Evolutionary conservation across 106 monocot species (phyloP), one percentile per base, ranked within the genome.

Genomic region (Allium sativum): DNA sequence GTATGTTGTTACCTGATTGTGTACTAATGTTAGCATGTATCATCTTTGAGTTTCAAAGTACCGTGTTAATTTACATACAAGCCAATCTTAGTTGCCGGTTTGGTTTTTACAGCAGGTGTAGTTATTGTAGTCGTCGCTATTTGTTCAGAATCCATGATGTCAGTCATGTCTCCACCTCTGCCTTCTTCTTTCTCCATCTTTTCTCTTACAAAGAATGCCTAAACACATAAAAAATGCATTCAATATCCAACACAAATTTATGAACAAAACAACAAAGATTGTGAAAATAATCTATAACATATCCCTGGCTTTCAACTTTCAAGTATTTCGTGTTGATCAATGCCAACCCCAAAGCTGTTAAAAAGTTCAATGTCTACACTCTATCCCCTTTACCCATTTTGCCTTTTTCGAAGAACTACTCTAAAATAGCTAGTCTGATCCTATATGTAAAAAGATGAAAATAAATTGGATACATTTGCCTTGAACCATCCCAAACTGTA

Each of bases 11-110:
- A 96, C 96, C 87, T 84, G 51, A 59, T 52, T 15, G 68, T 78
- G 67, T 91, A 96, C 96, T 90, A 96, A 44, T 91, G 84, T 65
- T 96, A 96, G 57, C 87, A 90, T 48, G 96, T 87, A n/a, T 51
- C 50, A 74, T 87, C 96, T 77, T 87, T 96, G n/a, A n/a, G n/a
- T n/a, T n/a, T n/a, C n/a, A n/a, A n/a, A n/a, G n/a, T n/a, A n/a
- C n/a, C n/a, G n/a, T n/a, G n/a, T n/a, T n/a, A n/a, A n/a, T n/a
- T n/a, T n/a, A n/a, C n/a, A n/a, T n/a, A n/a, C n/a, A n/a, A n/a
- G n/a, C 68, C 52, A 59, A 45, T 59, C 22, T 61, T 16, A 9
- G 70, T 11, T 7, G 68, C 9, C 3, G 62, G 3, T 5, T 61
- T 18, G 2, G 62, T 51, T 20, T 76, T 45, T 0, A 73, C 18